A percentile compares a stretch with the other conserved stretches of the same genome.
phyloP scores from a whole-genome alignment of 768 basidiomycete genomes.

The Leccinum ochraceum region DNA sequence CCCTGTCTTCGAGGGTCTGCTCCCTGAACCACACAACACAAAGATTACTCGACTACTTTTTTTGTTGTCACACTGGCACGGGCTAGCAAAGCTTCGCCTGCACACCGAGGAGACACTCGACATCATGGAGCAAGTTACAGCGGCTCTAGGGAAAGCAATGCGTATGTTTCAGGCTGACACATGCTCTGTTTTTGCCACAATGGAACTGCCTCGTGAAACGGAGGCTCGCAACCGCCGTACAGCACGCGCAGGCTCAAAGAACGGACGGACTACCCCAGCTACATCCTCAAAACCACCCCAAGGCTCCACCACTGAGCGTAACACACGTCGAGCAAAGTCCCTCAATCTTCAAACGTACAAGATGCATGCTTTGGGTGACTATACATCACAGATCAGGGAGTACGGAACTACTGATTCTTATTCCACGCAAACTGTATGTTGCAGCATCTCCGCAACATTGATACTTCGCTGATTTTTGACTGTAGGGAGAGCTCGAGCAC shows the following conservation, averaged over 20 bases:
- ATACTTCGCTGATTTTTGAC: not conserved
- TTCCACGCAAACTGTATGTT: not conserved
- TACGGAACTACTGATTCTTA: not conserved
- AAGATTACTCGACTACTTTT: not conserved
- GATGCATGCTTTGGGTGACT: not conserved
- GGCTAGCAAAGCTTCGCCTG: not conserved
- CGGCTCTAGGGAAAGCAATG: not conserved
- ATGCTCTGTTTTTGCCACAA: not conserved
- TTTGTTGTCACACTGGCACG: not conserved
- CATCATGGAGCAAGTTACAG: not conserved
- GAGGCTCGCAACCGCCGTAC: not conserved
- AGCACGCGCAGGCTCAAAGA: not conserved
- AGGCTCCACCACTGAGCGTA: not conserved
- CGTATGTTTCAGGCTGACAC: not conserved
- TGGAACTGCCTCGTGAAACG: not conserved
- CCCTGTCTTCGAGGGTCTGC: not conserved
- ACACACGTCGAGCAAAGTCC: not conserved
- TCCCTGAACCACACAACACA: not conserved
- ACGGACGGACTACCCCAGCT: not conserved
- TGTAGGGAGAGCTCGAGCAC: not conserved
- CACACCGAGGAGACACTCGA: not conserved
- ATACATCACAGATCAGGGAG: not conserved
- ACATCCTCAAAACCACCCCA: not conserved
- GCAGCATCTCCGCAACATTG: not conserved
- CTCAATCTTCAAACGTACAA: not conserved